phyloP scores from a whole-genome alignment of 1,284 basidiomycete species.

The Naganishia sp. region DNA sequence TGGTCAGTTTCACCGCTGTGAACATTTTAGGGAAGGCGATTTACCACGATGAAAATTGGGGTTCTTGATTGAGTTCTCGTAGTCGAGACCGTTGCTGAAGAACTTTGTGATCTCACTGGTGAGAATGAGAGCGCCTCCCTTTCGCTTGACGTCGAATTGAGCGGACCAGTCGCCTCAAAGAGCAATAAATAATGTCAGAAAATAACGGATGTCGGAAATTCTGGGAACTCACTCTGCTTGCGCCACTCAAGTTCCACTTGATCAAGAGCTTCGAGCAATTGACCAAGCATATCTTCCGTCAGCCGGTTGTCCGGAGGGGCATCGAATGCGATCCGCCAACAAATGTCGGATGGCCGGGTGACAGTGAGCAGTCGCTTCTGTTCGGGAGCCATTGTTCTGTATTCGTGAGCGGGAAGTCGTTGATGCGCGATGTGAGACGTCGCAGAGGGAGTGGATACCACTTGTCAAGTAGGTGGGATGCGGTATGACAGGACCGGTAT shows the following conservation, averaged over 20 bases:
- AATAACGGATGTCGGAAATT: background rate
- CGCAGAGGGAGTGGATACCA: too few relatives aligned
- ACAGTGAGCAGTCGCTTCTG: conserved; percentile 34
- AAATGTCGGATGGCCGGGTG: conserved; percentile 41
- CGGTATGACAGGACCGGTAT: too few relatives aligned
- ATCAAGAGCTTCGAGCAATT: conserved; percentile 62
- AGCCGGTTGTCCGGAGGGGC: conserved; percentile 53
- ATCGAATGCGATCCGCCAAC: conserved; percentile 48
- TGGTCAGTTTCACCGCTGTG: background rate
- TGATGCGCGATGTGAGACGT: too few relatives aligned
- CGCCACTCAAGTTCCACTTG: conserved; percentile 78
- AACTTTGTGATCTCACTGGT: conserved; percentile 77
- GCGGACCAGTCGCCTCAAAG: conserved; percentile 37
- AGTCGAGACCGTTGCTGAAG: conserved; percentile 85
- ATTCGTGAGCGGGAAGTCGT: too few relatives aligned
- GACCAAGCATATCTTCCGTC: conserved; percentile 44
- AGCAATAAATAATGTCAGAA: conserved; percentile 44
- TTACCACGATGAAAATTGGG: conserved; percentile 73
- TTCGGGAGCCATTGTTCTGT: conserved; percentile 34
- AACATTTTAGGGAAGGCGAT: conserved; percentile 38
- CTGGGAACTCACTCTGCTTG: conserved; percentile 55
- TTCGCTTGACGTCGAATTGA: conserved; percentile 55
- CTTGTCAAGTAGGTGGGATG: too few relatives aligned
- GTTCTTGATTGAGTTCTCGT: conserved; percentile 63
- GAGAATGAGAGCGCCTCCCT: conserved; percentile 72